Evolutionary conservation across 2,329 filamentous ascomycete species (phyloP).

Genomic region (Calonectria fujianensis): DNA sequence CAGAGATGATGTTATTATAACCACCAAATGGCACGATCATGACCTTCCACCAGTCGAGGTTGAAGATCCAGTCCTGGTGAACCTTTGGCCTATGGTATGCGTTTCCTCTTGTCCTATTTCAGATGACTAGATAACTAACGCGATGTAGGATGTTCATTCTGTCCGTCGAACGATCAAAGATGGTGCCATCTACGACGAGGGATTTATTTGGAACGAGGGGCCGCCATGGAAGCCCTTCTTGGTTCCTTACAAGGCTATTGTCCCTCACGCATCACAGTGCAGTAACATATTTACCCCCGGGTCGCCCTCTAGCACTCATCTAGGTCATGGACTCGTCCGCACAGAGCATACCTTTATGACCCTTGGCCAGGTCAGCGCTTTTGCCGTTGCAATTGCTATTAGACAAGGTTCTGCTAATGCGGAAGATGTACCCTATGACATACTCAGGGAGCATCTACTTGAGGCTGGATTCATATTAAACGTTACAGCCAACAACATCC

Average conservation of each 20-base stretch:
- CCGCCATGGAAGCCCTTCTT: conserved; percentile 2
- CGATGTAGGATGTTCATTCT: neutral
- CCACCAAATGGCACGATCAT: neutral
- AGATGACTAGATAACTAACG: neutral
- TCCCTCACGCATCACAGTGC: neutral
- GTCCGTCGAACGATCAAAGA: neutral
- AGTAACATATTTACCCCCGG: neutral
- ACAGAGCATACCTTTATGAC: neutral
- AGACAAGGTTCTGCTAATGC: neutral
- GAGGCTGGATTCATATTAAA: neutral
- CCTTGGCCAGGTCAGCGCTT: conserved; percentile 2
- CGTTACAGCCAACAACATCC: neutral
- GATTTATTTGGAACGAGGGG: neutral
- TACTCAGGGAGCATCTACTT: neutral
- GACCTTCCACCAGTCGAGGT: neutral
- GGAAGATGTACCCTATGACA: neutral
- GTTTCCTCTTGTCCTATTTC: neutral
- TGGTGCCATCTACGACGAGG: neutral
- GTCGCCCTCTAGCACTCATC: neutral
- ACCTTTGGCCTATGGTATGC: neutral
- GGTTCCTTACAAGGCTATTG: neutral
- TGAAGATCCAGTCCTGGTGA: neutral
- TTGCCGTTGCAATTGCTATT: neutral
- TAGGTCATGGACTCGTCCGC: neutral
- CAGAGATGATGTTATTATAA: neutral